Evolutionary conservation across 139 green algal species (phyloP), one percentile per base, ranked within the genome.

Genomic region (Coelastrella sp.): DNA sequence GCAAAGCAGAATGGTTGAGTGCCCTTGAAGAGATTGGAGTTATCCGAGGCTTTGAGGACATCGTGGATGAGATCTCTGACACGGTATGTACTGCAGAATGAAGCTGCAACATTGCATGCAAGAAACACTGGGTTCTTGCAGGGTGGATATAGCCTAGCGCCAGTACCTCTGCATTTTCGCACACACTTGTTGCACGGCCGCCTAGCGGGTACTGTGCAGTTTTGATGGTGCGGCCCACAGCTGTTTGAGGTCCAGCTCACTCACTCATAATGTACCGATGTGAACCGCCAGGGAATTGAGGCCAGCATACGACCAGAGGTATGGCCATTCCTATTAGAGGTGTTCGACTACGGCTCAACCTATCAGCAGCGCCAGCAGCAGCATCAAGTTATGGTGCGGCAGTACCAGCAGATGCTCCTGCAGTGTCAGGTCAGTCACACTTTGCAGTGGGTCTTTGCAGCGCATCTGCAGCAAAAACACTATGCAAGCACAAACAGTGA

Each of bases 261-360:
- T 65, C 8, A 20, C 19, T 63, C n/a, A 0, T 8, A 49, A 25
- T 65, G 22, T 19, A 70, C 8, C 17, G 72, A 25, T 25, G 72
- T 70, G 6, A 10, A 27, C 57, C 25, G 63, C 60, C 94, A 96
- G 92, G 93, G 95, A 14, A 68, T 96, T 12, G 91, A 93, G 7
- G 90, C 94, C 10, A 84, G 84, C 25, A 66, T 94, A 12, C 87
- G 94, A 4, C 73, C 79, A 4, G 88, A 95, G 79, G 70, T 96
- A 35, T 97, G 95, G 95, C 95, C 95, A 0, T 87, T 94, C 72
- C 92, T 97, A 57, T 91, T 97, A 75, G 92, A 93, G 15, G 88
- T 97, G 61, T 95, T 92, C 84, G 58, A 70, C 0, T 76, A 82
- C 19, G 87, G 27, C 15, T 90, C 87, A 8, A 75, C 75, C 7